Percentiles rank a stretch among this genome's conserved stretches.
Evolutionary conservation across 768 basidiomycete species (phyloP).

Genomic region (Mycena venus): DNA sequence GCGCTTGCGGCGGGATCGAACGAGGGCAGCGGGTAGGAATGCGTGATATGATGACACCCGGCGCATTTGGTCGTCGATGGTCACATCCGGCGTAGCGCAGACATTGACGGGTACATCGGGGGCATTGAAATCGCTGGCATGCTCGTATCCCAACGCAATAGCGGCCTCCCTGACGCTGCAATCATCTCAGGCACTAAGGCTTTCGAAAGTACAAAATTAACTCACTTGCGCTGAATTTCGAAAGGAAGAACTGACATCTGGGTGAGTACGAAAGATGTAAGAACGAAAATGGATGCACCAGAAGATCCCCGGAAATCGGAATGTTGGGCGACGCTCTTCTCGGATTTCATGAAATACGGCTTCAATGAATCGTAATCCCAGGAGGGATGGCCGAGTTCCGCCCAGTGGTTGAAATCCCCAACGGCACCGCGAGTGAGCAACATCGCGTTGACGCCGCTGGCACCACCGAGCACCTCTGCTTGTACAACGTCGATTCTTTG

Average conservation of each 20-base stretch:
- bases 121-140: not conserved
- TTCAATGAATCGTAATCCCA: conserved; percentile 23
- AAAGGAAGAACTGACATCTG: not conserved
- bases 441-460: conserved; percentile 26
- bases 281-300: too few species aligned
- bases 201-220: not conserved
- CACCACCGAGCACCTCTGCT: conserved; percentile 15
- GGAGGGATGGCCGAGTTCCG: conserved; percentile 21
- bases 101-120: not conserved
- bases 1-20: not conserved
- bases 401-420: conserved; percentile 30
- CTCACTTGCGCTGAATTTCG: not conserved
- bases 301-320: conserved; percentile 2
- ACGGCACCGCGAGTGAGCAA: conserved; percentile 19
- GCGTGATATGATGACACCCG: conserved; percentile 32
- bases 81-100: not conserved
- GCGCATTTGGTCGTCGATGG: conserved; percentile 7
- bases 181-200: not conserved
- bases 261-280: too few species aligned
- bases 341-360: conserved; percentile 27
- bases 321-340: conserved; percentile 19
- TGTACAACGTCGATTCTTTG: not conserved
- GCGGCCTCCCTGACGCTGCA: not conserved
- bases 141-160: not conserved
- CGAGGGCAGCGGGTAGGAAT: conserved; percentile 28